These are phyloP conservation scores for Thelonectria discophora DNA, from an alignment of 2,329 filamentous ascomycete species.

Conservation along the genomic window DNA sequence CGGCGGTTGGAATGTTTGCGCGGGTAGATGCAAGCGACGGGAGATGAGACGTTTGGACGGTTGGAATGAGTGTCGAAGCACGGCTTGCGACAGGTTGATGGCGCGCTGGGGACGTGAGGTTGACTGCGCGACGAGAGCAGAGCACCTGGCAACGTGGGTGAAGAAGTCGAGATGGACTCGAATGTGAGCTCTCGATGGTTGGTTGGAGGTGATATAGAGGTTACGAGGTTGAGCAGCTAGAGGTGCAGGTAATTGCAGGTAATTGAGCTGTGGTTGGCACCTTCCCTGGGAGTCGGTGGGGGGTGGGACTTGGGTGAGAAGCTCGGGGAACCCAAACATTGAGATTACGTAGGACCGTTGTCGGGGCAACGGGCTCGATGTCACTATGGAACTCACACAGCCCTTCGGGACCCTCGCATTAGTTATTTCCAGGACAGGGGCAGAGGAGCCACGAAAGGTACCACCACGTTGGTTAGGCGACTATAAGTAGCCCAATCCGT, in stretches of 20 bases:
- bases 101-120: constrained; percentile 16
- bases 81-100: constrained; percentile 25
- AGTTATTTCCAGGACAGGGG: constrained; percentile 1
- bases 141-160: not conserved
- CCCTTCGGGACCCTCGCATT: not conserved
- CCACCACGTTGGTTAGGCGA: constrained; percentile 17
- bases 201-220: constrained; percentile 8
- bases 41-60: constrained; percentile 13
- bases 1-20: constrained; percentile 44
- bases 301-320: constrained; percentile 9
- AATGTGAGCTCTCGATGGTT: not conserved
- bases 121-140: not conserved
- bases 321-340: constrained; percentile 28
- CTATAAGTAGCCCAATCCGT: constrained; percentile 13
- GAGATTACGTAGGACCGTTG: constrained; percentile 23
- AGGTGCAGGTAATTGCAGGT: not conserved
- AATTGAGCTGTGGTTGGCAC: not conserved
- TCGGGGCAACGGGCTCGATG: constrained; percentile 23
- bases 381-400: constrained; percentile 14
- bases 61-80: constrained; percentile 14
- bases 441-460: not conserved
- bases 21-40: constrained; percentile 32
- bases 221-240: constrained; percentile 1
- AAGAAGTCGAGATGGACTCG: not conserved
- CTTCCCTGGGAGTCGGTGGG: constrained; percentile 4